Conservation (phyloP, 73 alveolate genomes). For the Loxodes magnus region DNA sequence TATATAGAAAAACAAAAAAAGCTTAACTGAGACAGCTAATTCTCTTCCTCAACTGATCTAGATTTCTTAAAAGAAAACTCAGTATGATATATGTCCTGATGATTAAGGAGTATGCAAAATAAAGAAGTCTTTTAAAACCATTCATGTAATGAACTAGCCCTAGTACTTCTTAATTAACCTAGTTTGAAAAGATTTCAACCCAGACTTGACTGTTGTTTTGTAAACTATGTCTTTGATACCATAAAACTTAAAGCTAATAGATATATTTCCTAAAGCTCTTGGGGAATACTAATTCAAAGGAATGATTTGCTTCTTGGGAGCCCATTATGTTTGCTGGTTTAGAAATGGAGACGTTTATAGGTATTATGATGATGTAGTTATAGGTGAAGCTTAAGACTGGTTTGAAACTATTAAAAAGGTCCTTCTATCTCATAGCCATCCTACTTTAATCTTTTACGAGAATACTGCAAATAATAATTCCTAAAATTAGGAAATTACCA, state of each 20-base stretch:
- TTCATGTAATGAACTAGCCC: background rate
- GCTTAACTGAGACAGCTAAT: too few relatives aligned
- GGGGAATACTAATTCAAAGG: constrained; percentile 13
- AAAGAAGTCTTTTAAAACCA: background rate
- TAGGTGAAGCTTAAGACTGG: background rate
- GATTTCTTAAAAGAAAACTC: too few relatives aligned
- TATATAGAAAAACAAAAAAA: too few relatives aligned
- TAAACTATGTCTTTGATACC: constrained; percentile 3
- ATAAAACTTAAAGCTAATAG: constrained; percentile 5
- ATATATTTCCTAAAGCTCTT: constrained; percentile 4
- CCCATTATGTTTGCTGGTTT: constrained; percentile 13
- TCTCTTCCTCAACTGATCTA: too few relatives aligned
- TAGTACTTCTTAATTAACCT: too few relatives aligned
- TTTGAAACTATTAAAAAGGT: background rate
- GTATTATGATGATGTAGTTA: constrained; percentile 7
- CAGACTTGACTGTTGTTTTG: background rate
- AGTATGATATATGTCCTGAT: too few relatives aligned
- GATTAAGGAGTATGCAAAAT: too few relatives aligned
- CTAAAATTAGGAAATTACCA: too few relatives aligned
- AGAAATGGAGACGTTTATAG: constrained; percentile 3
- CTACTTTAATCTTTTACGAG: too few relatives aligned
- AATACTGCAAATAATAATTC: too few relatives aligned
- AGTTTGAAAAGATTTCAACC: background rate
- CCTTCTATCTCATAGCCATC: too few relatives aligned
- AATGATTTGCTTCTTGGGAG: constrained; percentile 8